phyloP scores from a whole-genome alignment of 148 eudicot genomes.

The Chenopodium formosanum region DNA sequence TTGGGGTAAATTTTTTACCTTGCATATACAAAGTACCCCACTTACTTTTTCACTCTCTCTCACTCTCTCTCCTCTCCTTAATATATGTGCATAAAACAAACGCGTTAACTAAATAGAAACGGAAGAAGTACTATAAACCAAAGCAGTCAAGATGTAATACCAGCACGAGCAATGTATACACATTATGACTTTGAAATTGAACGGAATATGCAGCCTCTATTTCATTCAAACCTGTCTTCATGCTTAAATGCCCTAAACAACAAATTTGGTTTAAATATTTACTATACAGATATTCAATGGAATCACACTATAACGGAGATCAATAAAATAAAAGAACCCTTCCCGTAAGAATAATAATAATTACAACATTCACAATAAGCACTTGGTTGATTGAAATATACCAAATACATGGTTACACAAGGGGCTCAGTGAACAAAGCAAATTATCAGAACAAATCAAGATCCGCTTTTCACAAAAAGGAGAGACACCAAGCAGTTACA shows the following conservation, averaged over 20 bases:
- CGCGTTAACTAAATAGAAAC: no score
- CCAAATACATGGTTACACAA: constrained; percentile 13
- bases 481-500: background rate
- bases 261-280: background rate
- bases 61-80: no score
- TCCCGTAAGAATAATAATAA: constrained; percentile 1
- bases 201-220: background rate
- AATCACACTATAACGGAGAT: background rate
- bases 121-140: no score
- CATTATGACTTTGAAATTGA: background rate
- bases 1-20: no score
- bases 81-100: no score
- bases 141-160: no score
- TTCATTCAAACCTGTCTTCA: background rate
- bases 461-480: constrained; percentile 11
- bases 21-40: no score
- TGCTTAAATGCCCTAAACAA: background rate
- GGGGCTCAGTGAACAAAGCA: constrained; percentile 4
- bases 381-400: constrained; percentile 12
- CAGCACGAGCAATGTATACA: background rate
- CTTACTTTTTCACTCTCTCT: no score
- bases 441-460: constrained; percentile 10
- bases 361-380: constrained; percentile 27
- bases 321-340: background rate
- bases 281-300: background rate